phyloP scores from a whole-genome alignment of 2,329 filamentous ascomycete species.

The Huntiella moniliformis region DNA sequence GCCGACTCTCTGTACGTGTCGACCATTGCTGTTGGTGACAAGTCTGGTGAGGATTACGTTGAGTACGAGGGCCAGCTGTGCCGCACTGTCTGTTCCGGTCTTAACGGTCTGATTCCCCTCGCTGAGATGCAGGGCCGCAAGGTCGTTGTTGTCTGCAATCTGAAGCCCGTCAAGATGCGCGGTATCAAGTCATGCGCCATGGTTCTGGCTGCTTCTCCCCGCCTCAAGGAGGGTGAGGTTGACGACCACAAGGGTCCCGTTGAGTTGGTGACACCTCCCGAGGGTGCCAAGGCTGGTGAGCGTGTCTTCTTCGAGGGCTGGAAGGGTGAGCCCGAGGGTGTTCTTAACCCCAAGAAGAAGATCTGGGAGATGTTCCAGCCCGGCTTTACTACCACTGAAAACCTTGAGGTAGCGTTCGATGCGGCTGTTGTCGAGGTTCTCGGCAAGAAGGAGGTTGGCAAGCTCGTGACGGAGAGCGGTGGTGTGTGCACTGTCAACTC shows the following conservation, averaged over 20 bases:
- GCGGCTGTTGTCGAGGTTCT: conserved; percentile 57
- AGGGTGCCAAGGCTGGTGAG: conserved; percentile 62
- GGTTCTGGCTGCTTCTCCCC: conserved; percentile 89
- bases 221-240: conserved; percentile 59
- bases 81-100: conserved; percentile 88
- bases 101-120: conserved; percentile 81
- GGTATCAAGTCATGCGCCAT: conserved; percentile 63
- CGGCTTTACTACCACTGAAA: conserved; percentile 76
- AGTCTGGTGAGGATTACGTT: conserved; percentile 70
- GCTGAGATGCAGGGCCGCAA: conserved; percentile 95
- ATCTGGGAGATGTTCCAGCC: conserved; percentile 94
- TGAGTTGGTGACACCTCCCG: conserved; percentile 75
- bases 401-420: conserved; percentile 72
- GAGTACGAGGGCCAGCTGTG: conserved; percentile 84
- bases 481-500: conserved; percentile 69
- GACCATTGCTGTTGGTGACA: conserved; percentile 85
- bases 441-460: conserved; percentile 46
- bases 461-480: conserved; percentile 57
- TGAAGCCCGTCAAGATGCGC: conserved; percentile 98
- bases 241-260: conserved; percentile 78
- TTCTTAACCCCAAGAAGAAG: conserved; percentile 99
- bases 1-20: conserved; percentile 91
- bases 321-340: conserved; percentile 78
- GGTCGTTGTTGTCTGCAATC: conserved; percentile 87
- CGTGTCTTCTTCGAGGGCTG: conserved; percentile 87